phyloP scores from a whole-genome alignment of 768 basidiomycete genomes.

The Hygrocybe coccinea region DNA sequence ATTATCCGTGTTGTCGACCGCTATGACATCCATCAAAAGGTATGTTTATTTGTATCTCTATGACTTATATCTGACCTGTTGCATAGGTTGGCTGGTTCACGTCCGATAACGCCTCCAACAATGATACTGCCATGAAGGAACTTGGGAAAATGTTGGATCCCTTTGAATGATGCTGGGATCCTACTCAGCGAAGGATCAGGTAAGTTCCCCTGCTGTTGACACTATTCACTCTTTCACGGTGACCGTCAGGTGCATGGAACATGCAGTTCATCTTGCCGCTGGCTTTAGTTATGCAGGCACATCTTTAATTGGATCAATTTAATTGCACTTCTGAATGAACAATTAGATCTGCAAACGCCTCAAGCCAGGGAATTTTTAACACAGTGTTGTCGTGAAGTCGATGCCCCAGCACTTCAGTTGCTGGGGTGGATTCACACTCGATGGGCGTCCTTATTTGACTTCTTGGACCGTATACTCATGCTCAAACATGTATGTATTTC shows the following conservation, averaged over 20 bases:
- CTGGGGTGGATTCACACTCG: slow-evolving; percentile 13
- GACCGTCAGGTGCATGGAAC: slow-evolving; percentile 30
- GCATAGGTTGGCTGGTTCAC: slow-evolving; percentile 29
- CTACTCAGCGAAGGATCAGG: slow-evolving; percentile 18
- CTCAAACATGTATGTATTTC: background rate
- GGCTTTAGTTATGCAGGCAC: background rate
- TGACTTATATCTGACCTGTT: background rate
- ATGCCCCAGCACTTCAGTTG: slow-evolving; percentile 5
- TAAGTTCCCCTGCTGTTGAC: slow-evolving; percentile 7
- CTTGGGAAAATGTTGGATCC: slow-evolving; percentile 16
- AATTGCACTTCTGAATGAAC: background rate
- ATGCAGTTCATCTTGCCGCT: slow-evolving; percentile 26
- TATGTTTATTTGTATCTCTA: slow-evolving; percentile 7
- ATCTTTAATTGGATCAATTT: no score
- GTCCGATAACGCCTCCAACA: slow-evolving; percentile 25
- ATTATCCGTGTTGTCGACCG: slow-evolving; percentile 11
- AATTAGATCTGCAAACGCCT: slow-evolving; percentile 13
- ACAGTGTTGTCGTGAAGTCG: slow-evolving; percentile 9
- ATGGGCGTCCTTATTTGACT: slow-evolving; percentile 18
- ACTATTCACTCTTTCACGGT: background rate
- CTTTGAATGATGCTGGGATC: slow-evolving; percentile 18
- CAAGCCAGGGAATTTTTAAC: slow-evolving; percentile 16
- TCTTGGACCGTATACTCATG: slow-evolving; percentile 7
- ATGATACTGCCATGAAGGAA: slow-evolving; percentile 21
- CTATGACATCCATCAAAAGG: slow-evolving; percentile 21